Percentiles rank a stretch among this genome's conserved stretches.
Evolutionary conservation across 495 filamentous ascomycete genomes (phyloP).

Genomic region (Talaromyces wortmannii): DNA sequence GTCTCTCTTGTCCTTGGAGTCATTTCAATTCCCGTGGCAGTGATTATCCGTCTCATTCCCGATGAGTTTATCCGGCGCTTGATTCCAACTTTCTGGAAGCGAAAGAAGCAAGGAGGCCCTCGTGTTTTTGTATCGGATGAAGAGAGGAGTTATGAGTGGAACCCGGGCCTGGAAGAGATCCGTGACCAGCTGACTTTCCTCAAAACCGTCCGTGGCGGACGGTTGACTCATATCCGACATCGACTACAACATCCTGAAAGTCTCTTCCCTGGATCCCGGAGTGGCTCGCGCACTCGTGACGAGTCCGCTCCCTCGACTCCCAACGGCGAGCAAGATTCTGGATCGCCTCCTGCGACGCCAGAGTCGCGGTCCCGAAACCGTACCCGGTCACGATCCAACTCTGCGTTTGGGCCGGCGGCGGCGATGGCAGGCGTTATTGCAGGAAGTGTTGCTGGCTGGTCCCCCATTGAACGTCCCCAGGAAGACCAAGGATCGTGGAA

Average conservation of each 20-base stretch:
- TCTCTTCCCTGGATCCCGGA: conserved; percentile 63
- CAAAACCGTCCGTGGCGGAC: conserved; percentile 71
- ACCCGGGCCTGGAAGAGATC: conserved; percentile 58
- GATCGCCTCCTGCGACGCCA: conserved; percentile 52
- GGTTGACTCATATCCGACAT: conserved; percentile 80
- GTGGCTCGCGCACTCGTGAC: conserved; percentile 66
- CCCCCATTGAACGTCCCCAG: conserved; percentile 62
- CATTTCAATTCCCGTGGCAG: conserved; percentile 63
- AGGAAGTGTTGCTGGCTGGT: conserved; percentile 83
- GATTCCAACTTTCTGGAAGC: conserved; percentile 44
- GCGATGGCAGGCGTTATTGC: conserved; percentile 84
- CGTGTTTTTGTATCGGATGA: conserved; percentile 65
- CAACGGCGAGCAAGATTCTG: conserved; percentile 38
- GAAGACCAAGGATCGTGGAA: conserved; percentile 44
- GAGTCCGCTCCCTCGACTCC: conserved; percentile 70
- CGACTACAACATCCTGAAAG: conserved; percentile 75
- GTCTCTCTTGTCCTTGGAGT: conserved; percentile 65
- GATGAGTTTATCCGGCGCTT: conserved; percentile 54
- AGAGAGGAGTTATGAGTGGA: conserved; percentile 61
- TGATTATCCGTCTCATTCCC: conserved; percentile 68
- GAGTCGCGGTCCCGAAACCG: conserved; percentile 66
- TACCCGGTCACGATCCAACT: conserved; percentile 80
- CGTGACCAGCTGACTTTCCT: conserved; percentile 71
- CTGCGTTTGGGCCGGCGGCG: conserved; percentile 72
- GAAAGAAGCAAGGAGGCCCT: conserved; percentile 32